Evolutionary conservation across 768 basidiomycete genomes (phyloP), one percentile per base, ranked within the genome.

Genomic region (Pisolithus orientalis): DNA sequence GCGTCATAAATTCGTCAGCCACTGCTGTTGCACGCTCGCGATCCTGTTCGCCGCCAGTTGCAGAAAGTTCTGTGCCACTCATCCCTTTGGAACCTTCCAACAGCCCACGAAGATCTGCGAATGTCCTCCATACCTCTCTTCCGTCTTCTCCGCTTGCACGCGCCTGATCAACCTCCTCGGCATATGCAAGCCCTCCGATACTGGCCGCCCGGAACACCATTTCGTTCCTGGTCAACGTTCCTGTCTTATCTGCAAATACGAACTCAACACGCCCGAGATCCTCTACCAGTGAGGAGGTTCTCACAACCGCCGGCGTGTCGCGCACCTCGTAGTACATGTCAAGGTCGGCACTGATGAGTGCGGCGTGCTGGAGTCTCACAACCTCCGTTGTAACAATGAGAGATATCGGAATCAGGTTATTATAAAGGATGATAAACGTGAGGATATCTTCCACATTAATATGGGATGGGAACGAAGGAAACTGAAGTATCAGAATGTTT

Each of bases 301-400:
- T 83, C 62, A 96, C 98, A 24, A 98, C 76, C 0, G 96, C 96
- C 0, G 96, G 94, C 0, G 95, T 98, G 65, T 99, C 96, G 0
- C 95, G 96, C 53, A 75, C 83, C 10, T 87, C 83, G 67, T 98
- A 87, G 71, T 99, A 99, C 95, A 99, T 98, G 72, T 99, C 96
- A 47, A 95, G 81, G 69, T 95, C 96, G 25, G 82, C 93, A 68
- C 98, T 99, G 76, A 99, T 99, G 49, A 97, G 79, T 34, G 90
- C 87, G 1, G 96, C 94, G 72, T 98, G 96, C 67, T 96, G 94
- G 63, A 87, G 98, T 68, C 97, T 97, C 73, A 99, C 96, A 32
- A 98, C 89, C 74, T 99, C 96, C 88, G 98, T 98, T 4, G 96
- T 98, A 60, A 99, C 96, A 61, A 98, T 95, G 59, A 99, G 84